Percentiles rank a stretch among this genome's conserved stretches.
phyloP scores from a whole-genome alignment of 2,329 filamentous ascomycete species.

The Hymenoscyphus scutula region DNA sequence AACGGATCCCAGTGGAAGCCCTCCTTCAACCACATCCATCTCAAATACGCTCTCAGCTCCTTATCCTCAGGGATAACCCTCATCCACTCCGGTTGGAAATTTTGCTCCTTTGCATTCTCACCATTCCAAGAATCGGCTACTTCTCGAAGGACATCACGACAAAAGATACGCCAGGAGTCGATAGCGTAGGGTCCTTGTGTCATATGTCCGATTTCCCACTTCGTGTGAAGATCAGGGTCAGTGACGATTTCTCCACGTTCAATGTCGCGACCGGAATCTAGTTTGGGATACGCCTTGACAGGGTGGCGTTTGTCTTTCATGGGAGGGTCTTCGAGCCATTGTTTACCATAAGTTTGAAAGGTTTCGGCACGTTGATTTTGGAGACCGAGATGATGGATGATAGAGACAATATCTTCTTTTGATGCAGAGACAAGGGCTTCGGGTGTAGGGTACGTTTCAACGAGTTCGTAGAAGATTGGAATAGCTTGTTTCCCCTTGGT shows the following conservation, averaged over 20 bases:
- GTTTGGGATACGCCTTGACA: conserved; percentile 53
- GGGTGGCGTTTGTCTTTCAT: conserved; percentile 54
- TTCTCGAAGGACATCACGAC: conserved; percentile 72
- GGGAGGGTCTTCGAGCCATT: conserved; percentile 66
- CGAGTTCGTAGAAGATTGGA: conserved; percentile 70
- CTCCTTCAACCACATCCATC: conserved; percentile 90
- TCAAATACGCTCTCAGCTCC: conserved; percentile 79
- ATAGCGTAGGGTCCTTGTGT: conserved; percentile 80
- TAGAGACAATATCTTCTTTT: conserved; percentile 53
- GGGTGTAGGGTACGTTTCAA: conserved; percentile 66
- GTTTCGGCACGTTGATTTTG: conserved; percentile 64
- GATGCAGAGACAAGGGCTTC: conserved; percentile 57
- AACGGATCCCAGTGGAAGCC: conserved; percentile 77
- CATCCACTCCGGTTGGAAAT: conserved; percentile 88
- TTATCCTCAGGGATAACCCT: conserved; percentile 80
- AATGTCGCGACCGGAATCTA: conserved; percentile 48
- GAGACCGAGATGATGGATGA: conserved; percentile 71
- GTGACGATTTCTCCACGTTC: conserved; percentile 46
- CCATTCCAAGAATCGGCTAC: conserved; percentile 66
- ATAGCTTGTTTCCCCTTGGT: conserved; percentile 73
- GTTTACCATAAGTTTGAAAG: conserved; percentile 67
- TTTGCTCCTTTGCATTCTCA: conserved; percentile 40
- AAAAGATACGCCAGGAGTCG: conserved; percentile 94
- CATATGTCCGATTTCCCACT: conserved; percentile 84
- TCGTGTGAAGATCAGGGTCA: conserved; percentile 39